These are phyloP conservation scores for Piloderma croceum DNA, from an alignment of 768 basidiomycete species.

Conservation along the genomic window DNA sequence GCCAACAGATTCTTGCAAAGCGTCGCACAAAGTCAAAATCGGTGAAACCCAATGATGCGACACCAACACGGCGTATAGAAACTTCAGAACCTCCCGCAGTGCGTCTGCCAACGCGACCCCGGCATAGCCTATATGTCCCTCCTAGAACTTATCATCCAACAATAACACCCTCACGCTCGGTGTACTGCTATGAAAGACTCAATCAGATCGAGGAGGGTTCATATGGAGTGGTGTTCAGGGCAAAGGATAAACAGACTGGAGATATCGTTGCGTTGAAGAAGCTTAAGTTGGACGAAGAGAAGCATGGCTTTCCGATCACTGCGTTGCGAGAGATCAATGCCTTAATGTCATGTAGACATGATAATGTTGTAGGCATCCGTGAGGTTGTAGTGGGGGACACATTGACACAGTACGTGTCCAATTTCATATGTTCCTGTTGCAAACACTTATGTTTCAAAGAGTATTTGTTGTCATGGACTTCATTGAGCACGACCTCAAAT, in stretches of 20 bases:
- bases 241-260: constrained; percentile 88
- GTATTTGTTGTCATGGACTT: constrained; percentile 99
- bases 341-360: constrained; percentile 91
- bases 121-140: constrained; percentile 69
- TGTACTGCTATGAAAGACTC: constrained; percentile 87
- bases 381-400: constrained; percentile 99
- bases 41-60: constrained; percentile 16
- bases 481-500: constrained; percentile 98
- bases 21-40: constrained; percentile 48
- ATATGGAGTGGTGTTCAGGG: constrained; percentile 97
- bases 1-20: constrained; percentile 42
- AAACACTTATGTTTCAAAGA: constrained; percentile 43
- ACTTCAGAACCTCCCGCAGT: constrained; percentile 2
- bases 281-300: constrained; percentile 97
- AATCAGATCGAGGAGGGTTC: constrained; percentile 99
- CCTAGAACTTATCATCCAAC: constrained; percentile 71
- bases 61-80: constrained; percentile 18
- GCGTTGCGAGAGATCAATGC: constrained; percentile 92
- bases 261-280: constrained; percentile 97
- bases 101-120: constrained; percentile 9
- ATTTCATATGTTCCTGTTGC: constrained; percentile 15
- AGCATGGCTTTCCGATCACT: constrained; percentile 97
- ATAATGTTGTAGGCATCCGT: constrained; percentile 94
- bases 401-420: constrained; percentile 85
- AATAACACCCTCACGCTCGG: constrained; percentile 83